Base-by-base conservation (phyloP, 208 protist species). In the Lotmaria passim region DNA sequence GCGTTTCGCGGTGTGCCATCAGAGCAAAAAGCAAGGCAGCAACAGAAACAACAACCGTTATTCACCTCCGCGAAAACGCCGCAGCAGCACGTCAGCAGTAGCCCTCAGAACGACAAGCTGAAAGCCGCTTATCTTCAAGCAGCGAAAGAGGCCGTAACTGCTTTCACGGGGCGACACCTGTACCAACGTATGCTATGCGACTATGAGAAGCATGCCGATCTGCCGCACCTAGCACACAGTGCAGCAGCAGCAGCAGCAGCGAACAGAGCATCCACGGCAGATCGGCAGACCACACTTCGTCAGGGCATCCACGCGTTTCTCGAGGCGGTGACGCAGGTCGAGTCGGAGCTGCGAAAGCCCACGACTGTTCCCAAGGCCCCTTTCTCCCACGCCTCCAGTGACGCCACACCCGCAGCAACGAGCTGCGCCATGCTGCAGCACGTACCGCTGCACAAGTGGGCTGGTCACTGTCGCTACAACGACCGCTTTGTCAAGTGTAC, bases 81-180 rank as follows among this genome's bases (percentile, higher is more conserved):
- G 41, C 41, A 46, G 2, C 15, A 19, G 41, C 41, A 15, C 15
- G 2, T 10, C 14, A 46, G 11, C 5, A 7, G 15, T 7, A 21
- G 41, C n/a, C 30, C 55, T 36, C 34, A 47, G 24, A 4, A 48
- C 17, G 38, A 36, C 11, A 38, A 44, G 12, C 10, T 52, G 26
- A 44, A 43, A 5, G 21, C 46, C 8, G 8, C 10, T 28, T 83
- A 65, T 39, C 47, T 56, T 47, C 73, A 79, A 38, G 64, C 69
- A 2, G 58, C 61, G 17, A 83, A 79, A 46, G 78, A 83, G 31
- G 48, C 70, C 1, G 56, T 68, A 3, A 75, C 74, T 0, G 60
- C 67, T 23, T 53, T 72, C 43, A 31, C 38, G 2, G 47, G 69
- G 0, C 41, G 31, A 12, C 48, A n/a, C 4, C 38, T 73, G 24